Base-by-base conservation (phyloP, 352 stramenopile genomes). In the Pythium periplocum region DNA sequence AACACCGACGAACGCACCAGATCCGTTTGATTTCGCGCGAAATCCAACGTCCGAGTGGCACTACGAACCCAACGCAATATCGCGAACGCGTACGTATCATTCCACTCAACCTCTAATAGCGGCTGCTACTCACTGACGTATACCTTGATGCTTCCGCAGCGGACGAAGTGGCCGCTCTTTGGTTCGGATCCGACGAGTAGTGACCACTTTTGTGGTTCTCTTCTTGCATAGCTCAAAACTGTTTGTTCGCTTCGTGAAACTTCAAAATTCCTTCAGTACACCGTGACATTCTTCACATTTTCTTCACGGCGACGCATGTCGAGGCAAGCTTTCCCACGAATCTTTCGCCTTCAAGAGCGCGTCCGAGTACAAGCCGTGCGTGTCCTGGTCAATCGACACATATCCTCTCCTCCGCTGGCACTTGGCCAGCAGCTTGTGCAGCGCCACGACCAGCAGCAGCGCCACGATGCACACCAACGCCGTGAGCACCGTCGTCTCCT, bases 11-110 rank as follows among this genome's bases (percentile, higher is more conserved):
- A 43, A 48, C 46, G 43, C 46, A 30, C 30, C 35, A 17, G 59
- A 58, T 35, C 34, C 51, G 8, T 75, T 89, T 35, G 72, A 89
- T 46, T 89, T 89, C 44, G 68, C 49, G 6, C 66, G 65, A 31
- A 71, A 77, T 40, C 75, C 79, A 11, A 86, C 79, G 26, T 85
- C 70, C 26, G 68, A 87, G 45, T 90, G 79, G 79, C 53, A 57
- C 9, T 87, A 87, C 65, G 39, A 55, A n/a, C 64, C 70, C 6
- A 67, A 78, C 39, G 63, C 61, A 36, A 57, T 78, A 40, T 57
- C 41, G 3, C 71, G 79, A 55, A 75, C 71, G 47, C 63, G 78
- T 89, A 73, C 51, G 72, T 70, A 48, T 30, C 30, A 17, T 12
- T 42, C 42, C n/a, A 35, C 30, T 33, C 12, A 10, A 8, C 41